These are phyloP conservation scores for Taxawa tesnikishii DNA, from an alignment of 2,329 filamentous ascomycete species.

Conservation along the genomic window DNA sequence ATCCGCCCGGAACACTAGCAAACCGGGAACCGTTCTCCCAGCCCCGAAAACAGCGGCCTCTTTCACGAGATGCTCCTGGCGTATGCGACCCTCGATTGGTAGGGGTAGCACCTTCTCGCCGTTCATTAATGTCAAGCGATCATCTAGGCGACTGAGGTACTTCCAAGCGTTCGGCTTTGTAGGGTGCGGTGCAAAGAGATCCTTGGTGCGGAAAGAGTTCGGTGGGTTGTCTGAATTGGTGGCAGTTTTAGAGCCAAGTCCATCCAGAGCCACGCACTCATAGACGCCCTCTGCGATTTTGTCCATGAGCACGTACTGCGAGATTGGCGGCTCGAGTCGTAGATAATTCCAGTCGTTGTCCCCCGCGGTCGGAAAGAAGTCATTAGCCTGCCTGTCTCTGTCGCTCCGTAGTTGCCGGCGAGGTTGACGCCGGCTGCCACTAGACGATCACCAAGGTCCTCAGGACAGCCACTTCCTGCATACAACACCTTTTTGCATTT, in stretches of 20 bases:
- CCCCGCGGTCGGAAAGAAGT: slow-evolving; percentile 40
- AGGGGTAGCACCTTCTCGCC: slow-evolving; percentile 39
- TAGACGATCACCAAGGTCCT: slow-evolving; percentile 20
- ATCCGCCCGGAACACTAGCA: slow-evolving; percentile 40
- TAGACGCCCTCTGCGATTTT: slow-evolving; percentile 27
- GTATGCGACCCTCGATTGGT: slow-evolving; percentile 40
- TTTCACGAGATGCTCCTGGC: slow-evolving; percentile 38
- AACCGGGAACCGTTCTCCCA: slow-evolving; percentile 38
- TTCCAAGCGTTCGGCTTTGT: slow-evolving; percentile 32
- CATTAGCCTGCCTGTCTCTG: slow-evolving; percentile 30
- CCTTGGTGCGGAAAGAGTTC: slow-evolving; percentile 38
- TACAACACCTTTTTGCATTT: slow-evolving; percentile 18
- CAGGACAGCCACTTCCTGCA: slow-evolving; percentile 20
- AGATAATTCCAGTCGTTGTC: slow-evolving; percentile 52
- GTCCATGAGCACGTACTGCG: slow-evolving; percentile 18
- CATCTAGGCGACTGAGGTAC: slow-evolving; percentile 34
- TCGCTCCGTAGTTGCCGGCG: slow-evolving; percentile 24
- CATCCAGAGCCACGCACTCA: slow-evolving; percentile 27
- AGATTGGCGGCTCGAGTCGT: slow-evolving; percentile 20
- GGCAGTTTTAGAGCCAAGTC: slow-evolving; percentile 21
- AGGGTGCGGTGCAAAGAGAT: slow-evolving; percentile 35
- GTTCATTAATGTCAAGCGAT: slow-evolving; percentile 35
- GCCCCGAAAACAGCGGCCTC: slow-evolving; percentile 48
- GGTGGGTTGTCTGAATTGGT: slow-evolving; percentile 30
- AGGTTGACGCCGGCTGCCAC: slow-evolving; percentile 20